Base-by-base conservation (phyloP, 306 rosid species). In the Psophocarpus tetragonolobus region DNA sequence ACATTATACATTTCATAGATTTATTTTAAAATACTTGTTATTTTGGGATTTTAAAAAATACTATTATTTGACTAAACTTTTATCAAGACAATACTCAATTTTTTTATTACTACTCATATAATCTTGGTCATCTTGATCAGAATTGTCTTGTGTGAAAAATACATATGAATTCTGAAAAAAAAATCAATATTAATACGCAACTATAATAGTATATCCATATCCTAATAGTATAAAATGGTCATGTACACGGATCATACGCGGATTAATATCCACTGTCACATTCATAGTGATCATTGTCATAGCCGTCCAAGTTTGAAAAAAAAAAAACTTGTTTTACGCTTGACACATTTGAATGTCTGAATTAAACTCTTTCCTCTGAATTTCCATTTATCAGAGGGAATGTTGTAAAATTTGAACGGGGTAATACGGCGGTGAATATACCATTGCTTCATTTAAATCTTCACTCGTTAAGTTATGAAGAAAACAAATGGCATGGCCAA, bases 371-470 rank as follows among this genome's bases (percentile, higher is more conserved):
- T 15, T 35, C 17, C 23, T 51, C 50, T 29, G 24, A 71, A 39
- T 61, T 44, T 61, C 53, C 11, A 35, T 11, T 32, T 1, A 20
- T 14, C 29, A 63, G 35, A 18, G 41, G 10, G 30, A 15, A 12
- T 50, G 64, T 17, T 50, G 64, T 50, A 60, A 61, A 60, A 69
- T 3, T 75, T 35, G 27, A 75, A 71, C 30, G 4, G 41, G 64
- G 15, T 29, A 75, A 48, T 33, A 20, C n/a, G 29, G 23, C 15
- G 23, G 45, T 32, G 65, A 65, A 2, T 23, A 2, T 29, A 63
- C 9, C 26, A 13, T 63, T 63, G 58, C 39, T 71, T 72, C 74
- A 53, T n/a, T 60, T 24, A 66, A 33, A 78, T 73, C 67, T 56
- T 32, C 2, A 66, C 62, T 36, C 18, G 39, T 45, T 8, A 68